phyloP scores from a whole-genome alignment of 331 rosid species.

The Prunus yedoensis region DNA sequence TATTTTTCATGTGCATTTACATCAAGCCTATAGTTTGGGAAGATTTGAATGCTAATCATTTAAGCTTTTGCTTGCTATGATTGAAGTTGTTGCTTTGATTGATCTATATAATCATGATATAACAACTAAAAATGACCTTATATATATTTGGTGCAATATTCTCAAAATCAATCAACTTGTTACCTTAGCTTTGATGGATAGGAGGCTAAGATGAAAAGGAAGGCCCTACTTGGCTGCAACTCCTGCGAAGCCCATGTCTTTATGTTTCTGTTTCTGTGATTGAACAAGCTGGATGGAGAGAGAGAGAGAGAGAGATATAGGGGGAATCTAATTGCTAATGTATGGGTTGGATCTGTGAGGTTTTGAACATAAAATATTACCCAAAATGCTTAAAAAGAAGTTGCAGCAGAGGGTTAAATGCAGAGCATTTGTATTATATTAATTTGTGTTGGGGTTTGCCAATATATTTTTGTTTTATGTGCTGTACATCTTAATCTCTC shows the following conservation, averaged over 20 bases:
- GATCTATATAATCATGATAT: too few species aligned
- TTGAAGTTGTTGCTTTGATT: too few species aligned
- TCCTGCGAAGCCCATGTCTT: constrained; percentile 6
- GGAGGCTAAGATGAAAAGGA: background rate
- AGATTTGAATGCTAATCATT: background rate
- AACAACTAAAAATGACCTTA: too few species aligned
- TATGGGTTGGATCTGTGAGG: constrained; percentile 46
- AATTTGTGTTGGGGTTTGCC: constrained; percentile 20
- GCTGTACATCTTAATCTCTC: constrained; percentile 31
- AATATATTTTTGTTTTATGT: constrained; percentile 55
- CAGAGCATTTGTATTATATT: background rate
- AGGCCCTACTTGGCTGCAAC: constrained; percentile 12
- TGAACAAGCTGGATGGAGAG: constrained; percentile 24
- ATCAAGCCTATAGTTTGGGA: background rate
- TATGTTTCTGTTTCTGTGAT: constrained; percentile 1
- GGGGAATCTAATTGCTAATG: constrained; percentile 41
- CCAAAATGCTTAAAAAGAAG: constrained; percentile 20
- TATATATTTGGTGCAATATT: background rate
- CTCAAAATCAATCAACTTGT: background rate
- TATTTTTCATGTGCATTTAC: constrained; percentile 4
- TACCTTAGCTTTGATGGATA: background rate
- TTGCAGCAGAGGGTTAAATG: constrained; percentile 16
- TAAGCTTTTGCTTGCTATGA: too few species aligned
- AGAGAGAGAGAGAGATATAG: background rate
- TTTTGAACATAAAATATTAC: constrained; percentile 40